phyloP scores from a whole-genome alignment of 371 early-diverging fungal genomes.

The Entomophthora muscae region DNA sequence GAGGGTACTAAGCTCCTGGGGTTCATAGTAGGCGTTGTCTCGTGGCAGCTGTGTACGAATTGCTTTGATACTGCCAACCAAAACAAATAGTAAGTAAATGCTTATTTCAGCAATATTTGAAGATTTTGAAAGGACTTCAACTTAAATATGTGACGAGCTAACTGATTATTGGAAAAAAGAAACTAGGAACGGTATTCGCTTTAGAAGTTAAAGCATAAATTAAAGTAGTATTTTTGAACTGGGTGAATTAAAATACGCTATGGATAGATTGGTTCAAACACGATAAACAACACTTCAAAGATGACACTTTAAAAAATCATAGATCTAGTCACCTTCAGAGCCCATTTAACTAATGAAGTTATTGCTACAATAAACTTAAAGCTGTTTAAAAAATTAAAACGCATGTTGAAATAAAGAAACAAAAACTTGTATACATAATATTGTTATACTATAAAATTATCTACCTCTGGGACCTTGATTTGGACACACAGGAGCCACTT shows the following conservation, averaged over 20 bases:
- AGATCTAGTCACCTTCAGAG: no score
- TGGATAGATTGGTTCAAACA: no score
- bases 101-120: no score
- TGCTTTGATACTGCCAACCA: constrained; percentile 52
- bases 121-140: no score
- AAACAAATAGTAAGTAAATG: no score
- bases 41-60: constrained; percentile 72
- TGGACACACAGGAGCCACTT: constrained; percentile 57
- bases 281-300: no score
- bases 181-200: background rate
- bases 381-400: background rate
- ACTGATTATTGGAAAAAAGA: background rate
- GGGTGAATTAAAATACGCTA: background rate
- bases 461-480: constrained; percentile 40
- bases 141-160: background rate
- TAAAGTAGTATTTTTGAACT: background rate
- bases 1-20: background rate
- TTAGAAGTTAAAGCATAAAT: background rate
- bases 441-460: background rate
- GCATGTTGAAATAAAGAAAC: background rate
- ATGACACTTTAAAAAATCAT: no score
- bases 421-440: background rate
- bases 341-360: background rate
- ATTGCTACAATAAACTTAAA: background rate
- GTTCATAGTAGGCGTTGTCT: constrained; percentile 25